A percentile compares a stretch with the other conserved stretches of the same genome.
Conservation (phyloP, 2,329 filamentous ascomycete species). For the Dryadomyces sulphureus region DNA sequence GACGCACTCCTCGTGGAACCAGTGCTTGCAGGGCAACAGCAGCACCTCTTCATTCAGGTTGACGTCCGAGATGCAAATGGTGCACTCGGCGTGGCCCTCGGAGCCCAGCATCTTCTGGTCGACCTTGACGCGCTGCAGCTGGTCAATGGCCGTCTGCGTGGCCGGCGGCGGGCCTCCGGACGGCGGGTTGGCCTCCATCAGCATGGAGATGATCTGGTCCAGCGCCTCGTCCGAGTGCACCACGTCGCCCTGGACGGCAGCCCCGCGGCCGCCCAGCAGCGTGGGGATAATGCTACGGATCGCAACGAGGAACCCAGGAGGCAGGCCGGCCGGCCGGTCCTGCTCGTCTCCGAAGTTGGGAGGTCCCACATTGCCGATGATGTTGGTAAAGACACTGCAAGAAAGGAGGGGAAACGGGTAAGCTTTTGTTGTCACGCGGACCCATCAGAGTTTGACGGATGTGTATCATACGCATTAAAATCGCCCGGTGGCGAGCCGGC, state of each 20-base stretch:
- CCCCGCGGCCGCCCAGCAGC: conserved; percentile 38
- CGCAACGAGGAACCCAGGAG: conserved; percentile 20
- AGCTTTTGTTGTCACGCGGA: not conserved
- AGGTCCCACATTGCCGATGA: conserved; percentile 21
- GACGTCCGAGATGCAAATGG: conserved; percentile 86
- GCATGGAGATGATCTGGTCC: conserved; percentile 70
- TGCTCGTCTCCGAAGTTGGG: conserved; percentile 14
- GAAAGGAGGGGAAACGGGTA: too few relatives aligned
- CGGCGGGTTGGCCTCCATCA: conserved; percentile 71
- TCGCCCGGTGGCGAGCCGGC: conserved; percentile 9
- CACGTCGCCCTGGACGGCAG: conserved; percentile 52
- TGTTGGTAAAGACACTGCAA: conserved; percentile 29
- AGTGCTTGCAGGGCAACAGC: conserved; percentile 75
- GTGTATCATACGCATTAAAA: conserved; percentile 34
- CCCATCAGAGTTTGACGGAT: too few relatives aligned
- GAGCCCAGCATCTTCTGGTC: conserved; percentile 52
- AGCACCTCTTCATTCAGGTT: conserved; percentile 58
- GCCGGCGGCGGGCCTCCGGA: conserved; percentile 75
- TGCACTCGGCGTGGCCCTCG: conserved; percentile 66
- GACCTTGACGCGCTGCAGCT: conserved; percentile 56
- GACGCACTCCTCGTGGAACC: conserved; percentile 80
- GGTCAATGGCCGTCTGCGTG: conserved; percentile 55
- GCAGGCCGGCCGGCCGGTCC: conserved; percentile 9
- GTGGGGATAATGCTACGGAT: conserved; percentile 37
- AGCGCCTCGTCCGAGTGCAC: conserved; percentile 85